phyloP scores from a whole-genome alignment of 2,329 filamentous ascomycete species.

The Xylaria arbuscula region DNA sequence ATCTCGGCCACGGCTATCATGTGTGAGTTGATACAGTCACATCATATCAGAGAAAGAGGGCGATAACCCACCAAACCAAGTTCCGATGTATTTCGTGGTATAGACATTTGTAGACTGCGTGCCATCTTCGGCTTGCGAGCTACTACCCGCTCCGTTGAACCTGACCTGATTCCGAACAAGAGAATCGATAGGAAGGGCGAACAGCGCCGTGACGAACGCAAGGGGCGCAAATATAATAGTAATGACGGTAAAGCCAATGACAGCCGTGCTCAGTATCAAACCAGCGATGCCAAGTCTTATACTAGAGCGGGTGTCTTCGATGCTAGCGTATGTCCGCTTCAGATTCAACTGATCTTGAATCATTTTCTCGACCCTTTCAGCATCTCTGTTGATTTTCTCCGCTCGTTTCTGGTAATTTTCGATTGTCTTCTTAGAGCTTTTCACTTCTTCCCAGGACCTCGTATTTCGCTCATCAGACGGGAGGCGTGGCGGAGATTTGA shows the following conservation, averaged over 20 bases:
- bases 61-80: slow-evolving; percentile 19
- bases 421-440: not conserved
- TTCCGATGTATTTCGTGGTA: slow-evolving; percentile 14
- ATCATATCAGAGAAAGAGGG: not conserved
- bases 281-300: slow-evolving; percentile 16
- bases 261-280: slow-evolving; percentile 14
- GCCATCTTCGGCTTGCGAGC: not conserved
- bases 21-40: not conserved
- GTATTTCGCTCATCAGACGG: not conserved
- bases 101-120: slow-evolving; percentile 5
- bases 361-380: slow-evolving; percentile 27
- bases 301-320: slow-evolving; percentile 20
- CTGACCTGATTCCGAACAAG: slow-evolving; percentile 17
- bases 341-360: slow-evolving; percentile 32
- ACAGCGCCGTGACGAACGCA: slow-evolving; percentile 27
- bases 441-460: slow-evolving; percentile 7
- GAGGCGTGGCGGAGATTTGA: not conserved
- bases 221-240: slow-evolving; percentile 34
- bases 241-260: slow-evolving; percentile 34
- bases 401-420: not conserved
- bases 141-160: not conserved
- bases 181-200: slow-evolving; percentile 28
- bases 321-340: slow-evolving; percentile 24
- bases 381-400: slow-evolving; percentile 26
- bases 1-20: slow-evolving; percentile 6